These are phyloP conservation scores for Picea sitchensis DNA, from an alignment of 75 land plant genomes.

Conservation along the genomic window DNA sequence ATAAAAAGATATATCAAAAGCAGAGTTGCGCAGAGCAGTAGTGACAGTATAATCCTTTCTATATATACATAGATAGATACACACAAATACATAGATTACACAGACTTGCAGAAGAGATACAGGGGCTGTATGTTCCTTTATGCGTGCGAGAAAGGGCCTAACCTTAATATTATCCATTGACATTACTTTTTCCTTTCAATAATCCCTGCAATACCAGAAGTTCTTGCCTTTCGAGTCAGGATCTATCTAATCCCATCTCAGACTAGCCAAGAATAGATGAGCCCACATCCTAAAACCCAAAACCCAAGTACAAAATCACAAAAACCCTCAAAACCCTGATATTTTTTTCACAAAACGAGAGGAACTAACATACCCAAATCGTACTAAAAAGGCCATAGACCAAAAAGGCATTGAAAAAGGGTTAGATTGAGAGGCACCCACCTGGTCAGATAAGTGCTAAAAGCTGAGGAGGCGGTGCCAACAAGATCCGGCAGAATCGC, in stretches of 20 bases:
- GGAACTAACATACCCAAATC: not conserved
- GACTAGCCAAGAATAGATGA: not conserved
- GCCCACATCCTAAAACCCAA: not conserved
- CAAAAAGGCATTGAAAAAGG: not conserved
- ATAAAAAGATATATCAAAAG: not conserved
- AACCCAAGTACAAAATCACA: not conserved
- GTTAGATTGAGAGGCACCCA: not conserved
- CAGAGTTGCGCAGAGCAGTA: not conserved
- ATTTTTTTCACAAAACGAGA: not conserved
- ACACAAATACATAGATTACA: too few species aligned
- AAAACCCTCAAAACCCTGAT: not conserved
- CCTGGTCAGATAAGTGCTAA: slow-evolving; percentile 2
- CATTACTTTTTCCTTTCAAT: not conserved
- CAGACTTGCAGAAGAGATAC: not conserved
- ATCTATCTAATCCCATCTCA: not conserved
- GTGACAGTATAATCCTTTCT: not conserved
- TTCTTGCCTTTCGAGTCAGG: not conserved
- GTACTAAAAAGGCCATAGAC: not conserved
- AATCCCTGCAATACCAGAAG: not conserved
- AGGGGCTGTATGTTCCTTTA: not conserved
- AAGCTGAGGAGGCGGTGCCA: not conserved
- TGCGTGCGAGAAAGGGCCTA: not conserved
- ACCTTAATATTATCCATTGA: not conserved
- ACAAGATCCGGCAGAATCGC: not conserved
- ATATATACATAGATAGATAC: too few species aligned